Conservation (phyloP, 805 yeast species). For the Debaryomyces tyrocola region DNA sequence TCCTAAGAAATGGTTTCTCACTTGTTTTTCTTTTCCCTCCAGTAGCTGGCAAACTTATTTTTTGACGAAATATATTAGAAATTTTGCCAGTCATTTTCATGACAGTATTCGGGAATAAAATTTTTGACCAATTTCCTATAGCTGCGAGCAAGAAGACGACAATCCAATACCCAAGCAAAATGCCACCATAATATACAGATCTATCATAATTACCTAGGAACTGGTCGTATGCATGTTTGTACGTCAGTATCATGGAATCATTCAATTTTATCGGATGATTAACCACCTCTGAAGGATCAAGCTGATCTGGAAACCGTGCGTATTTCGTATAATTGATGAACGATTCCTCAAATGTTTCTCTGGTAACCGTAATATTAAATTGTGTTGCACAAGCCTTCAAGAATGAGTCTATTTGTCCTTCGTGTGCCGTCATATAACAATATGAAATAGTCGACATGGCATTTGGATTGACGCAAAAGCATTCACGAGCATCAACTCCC, state of each 20-base stretch:
- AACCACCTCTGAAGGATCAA: constrained; percentile 9
- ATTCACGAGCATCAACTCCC: constrained; percentile 6
- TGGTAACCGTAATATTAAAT: constrained; percentile 19
- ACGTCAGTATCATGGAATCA: constrained; percentile 15
- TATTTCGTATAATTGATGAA: constrained; percentile 12
- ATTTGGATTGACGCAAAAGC: constrained; percentile 27
- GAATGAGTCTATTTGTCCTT: constrained; percentile 21
- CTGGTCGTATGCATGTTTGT: constrained; percentile 31
- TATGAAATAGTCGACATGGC: constrained; percentile 39
- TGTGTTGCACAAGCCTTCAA: constrained; percentile 23
- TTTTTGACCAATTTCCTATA: constrained; percentile 33
- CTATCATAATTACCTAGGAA: constrained; percentile 42
- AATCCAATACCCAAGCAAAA: constrained; percentile 32
- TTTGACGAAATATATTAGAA: constrained; percentile 32
- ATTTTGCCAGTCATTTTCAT: constrained; percentile 24
- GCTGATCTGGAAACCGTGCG: constrained; percentile 13
- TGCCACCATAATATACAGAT: constrained; percentile 45
- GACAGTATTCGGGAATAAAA: constrained; percentile 20
- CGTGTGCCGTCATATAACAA: constrained; percentile 29
- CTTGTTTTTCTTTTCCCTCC: constrained; percentile 25
- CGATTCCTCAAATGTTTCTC: constrained; percentile 21
- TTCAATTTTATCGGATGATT: constrained; percentile 28
- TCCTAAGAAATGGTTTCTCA: constrained; percentile 18
- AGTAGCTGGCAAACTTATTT: constrained; percentile 42
- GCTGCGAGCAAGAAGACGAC: constrained; percentile 23